Evolutionary conservation across 257 asterid species (phyloP).

Genomic region (Nyctanthes arbortristis): DNA sequence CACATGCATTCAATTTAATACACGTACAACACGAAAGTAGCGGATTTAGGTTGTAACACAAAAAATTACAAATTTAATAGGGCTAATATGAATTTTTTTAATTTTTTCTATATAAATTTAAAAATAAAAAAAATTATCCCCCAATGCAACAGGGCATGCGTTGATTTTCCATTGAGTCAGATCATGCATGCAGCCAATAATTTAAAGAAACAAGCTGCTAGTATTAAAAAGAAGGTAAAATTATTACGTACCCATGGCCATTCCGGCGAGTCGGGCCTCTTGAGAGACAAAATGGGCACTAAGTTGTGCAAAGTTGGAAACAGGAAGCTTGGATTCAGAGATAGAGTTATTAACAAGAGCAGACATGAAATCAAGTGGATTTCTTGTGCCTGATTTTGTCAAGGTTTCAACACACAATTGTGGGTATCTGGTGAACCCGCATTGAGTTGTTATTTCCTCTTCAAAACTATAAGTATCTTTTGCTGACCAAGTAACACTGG

Average conservation of each 20-base stretch:
- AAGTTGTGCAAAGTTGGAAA: conserved; percentile 43
- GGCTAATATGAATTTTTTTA: too few species aligned
- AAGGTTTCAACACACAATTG: conserved; percentile 53
- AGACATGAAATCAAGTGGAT: conserved; percentile 38
- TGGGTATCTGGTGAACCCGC: conserved; percentile 68
- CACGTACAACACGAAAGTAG: not conserved
- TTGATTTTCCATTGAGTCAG: too few species aligned
- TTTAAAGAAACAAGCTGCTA: not conserved
- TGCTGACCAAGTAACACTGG: conserved; percentile 13
- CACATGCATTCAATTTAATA: not conserved
- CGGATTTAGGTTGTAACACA: too few species aligned
- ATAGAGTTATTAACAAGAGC: conserved; percentile 51
- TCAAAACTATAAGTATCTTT: conserved; percentile 10
- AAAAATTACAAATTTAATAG: too few species aligned
- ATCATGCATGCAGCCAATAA: not conserved
- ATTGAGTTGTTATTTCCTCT: conserved; percentile 30
- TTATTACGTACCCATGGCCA: conserved; percentile 40
- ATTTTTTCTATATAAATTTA: too few species aligned
- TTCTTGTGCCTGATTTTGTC: conserved; percentile 23
- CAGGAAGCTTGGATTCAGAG: conserved; percentile 41
- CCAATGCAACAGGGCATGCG: not conserved
- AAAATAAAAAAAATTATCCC: not conserved
- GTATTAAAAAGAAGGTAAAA: too few species aligned
- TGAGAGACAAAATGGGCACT: conserved; percentile 48
- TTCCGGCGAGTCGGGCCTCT: conserved; percentile 49